A percentile compares a stretch with the other conserved stretches of the same genome.
These are phyloP conservation scores for Daldinia vernicosa DNA, from an alignment of 495 filamentous ascomycete species.

Conservation along the genomic window DNA sequence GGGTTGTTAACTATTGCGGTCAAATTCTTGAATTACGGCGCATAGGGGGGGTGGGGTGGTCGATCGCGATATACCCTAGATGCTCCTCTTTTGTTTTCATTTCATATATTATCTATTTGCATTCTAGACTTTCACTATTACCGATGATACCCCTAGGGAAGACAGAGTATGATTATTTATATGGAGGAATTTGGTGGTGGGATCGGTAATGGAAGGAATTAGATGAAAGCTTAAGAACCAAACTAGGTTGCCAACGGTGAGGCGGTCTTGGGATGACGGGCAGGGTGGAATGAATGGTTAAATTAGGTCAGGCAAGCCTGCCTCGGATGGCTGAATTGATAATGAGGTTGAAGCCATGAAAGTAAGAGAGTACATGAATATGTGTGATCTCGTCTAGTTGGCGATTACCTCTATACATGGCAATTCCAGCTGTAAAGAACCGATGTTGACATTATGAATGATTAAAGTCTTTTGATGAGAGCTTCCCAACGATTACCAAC, in stretches of 20 bases:
- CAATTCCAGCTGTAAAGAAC: neutral
- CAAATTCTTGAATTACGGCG: slow-evolving; percentile 34
- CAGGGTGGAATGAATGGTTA: neutral
- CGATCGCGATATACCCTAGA: slow-evolving; percentile 38
- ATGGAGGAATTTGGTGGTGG: slow-evolving; percentile 12
- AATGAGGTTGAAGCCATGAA: neutral
- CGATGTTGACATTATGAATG: neutral
- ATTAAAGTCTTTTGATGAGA: neutral
- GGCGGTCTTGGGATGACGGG: neutral
- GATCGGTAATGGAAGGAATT: neutral
- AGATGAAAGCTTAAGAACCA: neutral
- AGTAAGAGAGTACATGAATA: neutral
- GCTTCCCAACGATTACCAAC: neutral
- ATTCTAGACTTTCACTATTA: slow-evolving; percentile 43
- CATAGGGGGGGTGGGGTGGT: slow-evolving; percentile 32
- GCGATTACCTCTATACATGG: neutral
- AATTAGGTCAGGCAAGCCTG: neutral
- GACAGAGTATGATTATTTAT: slow-evolving; percentile 20
- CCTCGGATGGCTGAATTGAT: neutral
- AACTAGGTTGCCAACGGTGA: neutral
- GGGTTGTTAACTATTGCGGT: neutral
- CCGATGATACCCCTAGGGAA: slow-evolving; percentile 44
- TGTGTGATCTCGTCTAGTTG: neutral
- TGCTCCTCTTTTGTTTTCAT: slow-evolving; percentile 14
- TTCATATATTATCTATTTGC: slow-evolving; percentile 17